A percentile compares a stretch with the other conserved stretches of the same genome.
phyloP scores from a whole-genome alignment of 768 basidiomycete species.

The Calocybe gangraenosa region DNA sequence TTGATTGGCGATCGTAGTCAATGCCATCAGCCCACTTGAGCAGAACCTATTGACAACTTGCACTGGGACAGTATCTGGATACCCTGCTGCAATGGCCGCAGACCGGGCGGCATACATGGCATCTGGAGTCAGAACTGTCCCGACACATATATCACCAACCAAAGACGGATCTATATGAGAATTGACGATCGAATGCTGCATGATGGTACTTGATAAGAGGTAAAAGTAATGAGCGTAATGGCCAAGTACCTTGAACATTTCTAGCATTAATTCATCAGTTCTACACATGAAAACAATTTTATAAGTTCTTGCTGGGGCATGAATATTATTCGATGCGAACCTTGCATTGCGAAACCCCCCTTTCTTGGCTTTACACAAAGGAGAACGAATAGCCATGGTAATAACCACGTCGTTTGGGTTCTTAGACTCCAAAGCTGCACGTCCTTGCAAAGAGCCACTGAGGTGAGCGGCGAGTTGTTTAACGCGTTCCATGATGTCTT shows the following conservation, averaged over 20 bases:
- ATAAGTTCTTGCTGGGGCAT: constrained; percentile 2
- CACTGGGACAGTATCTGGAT: constrained; percentile 83
- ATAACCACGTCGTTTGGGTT: constrained; percentile 76
- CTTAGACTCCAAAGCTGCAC: constrained; percentile 51
- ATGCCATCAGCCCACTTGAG: constrained; percentile 92
- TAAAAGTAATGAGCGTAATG: neutral
- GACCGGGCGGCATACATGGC: constrained; percentile 78
- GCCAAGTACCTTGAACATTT: constrained; percentile 67
- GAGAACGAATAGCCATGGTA: constrained; percentile 76
- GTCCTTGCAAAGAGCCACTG: constrained; percentile 35
- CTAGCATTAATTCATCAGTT: constrained; percentile 75
- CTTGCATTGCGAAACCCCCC: constrained; percentile 72
- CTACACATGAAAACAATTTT: constrained; percentile 26
- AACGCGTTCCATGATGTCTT: constrained; percentile 52
- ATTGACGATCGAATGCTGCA: constrained; percentile 53
- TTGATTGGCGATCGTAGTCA: constrained; percentile 83
- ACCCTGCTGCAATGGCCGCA: constrained; percentile 84
- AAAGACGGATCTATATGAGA: constrained; percentile 59
- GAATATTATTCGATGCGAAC: constrained; percentile 27
- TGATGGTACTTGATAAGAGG: neutral
- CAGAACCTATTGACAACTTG: constrained; percentile 92
- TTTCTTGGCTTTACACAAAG: constrained; percentile 71
- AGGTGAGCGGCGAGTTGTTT: constrained; percentile 65
- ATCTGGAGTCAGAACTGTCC: constrained; percentile 65
- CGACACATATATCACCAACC: constrained; percentile 77